phyloP scores from a whole-genome alignment of 2,329 filamentous ascomycete genomes.

The Colletotrichum tropicicola region DNA sequence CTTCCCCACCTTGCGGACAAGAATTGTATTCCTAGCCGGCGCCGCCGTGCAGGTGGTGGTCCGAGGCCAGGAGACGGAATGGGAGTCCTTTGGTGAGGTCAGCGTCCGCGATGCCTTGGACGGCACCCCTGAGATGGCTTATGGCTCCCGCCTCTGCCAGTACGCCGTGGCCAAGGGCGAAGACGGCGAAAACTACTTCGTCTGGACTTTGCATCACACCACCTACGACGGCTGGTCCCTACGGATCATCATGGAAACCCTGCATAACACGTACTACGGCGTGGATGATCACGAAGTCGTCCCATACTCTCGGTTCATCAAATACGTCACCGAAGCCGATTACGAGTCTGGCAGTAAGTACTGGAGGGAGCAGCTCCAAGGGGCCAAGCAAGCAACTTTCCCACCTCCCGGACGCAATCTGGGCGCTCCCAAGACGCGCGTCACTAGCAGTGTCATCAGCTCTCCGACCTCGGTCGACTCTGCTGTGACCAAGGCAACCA shows the following conservation, averaged over 20 bases:
- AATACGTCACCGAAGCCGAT: background rate
- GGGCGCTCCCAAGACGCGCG: background rate
- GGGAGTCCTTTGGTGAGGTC: background rate
- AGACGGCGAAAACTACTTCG: conserved; percentile 13
- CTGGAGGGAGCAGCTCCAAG: conserved; percentile 9
- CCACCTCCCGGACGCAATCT: background rate
- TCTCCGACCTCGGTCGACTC: background rate
- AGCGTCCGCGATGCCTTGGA: background rate
- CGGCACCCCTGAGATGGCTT: conserved; percentile 21
- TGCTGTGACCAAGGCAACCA: conserved; percentile 40
- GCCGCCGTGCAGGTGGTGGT: conserved; percentile 48
- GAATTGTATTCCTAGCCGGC: conserved; percentile 27
- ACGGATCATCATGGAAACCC: background rate
- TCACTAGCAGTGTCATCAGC: background rate
- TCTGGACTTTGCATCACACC: conserved; percentile 30
- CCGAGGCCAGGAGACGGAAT: background rate
- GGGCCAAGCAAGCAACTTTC: conserved; percentile 2
- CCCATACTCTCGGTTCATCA: conserved; percentile 2
- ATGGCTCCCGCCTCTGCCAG: conserved; percentile 29
- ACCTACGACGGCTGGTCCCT: conserved; percentile 32
- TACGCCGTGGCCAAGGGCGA: conserved; percentile 24
- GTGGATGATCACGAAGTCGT: background rate
- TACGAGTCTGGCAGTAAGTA: background rate
- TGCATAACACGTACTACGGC: background rate
- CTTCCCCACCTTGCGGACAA: conserved; percentile 31